These are phyloP conservation scores for Amorphotheca resinae DNA, from an alignment of 495 filamentous ascomycete genomes.

Conservation along the genomic window DNA sequence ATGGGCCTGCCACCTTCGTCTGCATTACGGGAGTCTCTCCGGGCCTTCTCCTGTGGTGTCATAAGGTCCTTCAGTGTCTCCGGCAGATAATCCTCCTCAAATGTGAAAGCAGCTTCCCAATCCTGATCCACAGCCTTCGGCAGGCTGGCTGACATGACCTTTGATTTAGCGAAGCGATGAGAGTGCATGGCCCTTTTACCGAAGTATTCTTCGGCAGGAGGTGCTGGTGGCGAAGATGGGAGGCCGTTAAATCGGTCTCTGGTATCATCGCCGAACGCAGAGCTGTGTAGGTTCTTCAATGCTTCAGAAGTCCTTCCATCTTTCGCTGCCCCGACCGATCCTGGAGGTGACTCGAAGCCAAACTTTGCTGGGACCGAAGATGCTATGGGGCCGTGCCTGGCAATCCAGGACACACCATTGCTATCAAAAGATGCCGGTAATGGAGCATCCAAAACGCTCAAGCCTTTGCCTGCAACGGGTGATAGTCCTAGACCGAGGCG, in stretches of 20 bases:
- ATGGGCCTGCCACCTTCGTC: slow-evolving; percentile 44
- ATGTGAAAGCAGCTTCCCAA: slow-evolving; percentile 76
- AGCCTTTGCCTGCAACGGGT: slow-evolving; percentile 50
- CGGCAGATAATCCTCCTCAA: slow-evolving; percentile 89
- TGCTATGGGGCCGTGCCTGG: slow-evolving; percentile 80
- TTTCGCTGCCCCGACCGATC: slow-evolving; percentile 46
- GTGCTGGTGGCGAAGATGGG: slow-evolving; percentile 53
- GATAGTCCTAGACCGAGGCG: slow-evolving; percentile 57
- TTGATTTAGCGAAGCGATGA: slow-evolving; percentile 60
- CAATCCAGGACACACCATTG: slow-evolving; percentile 84
- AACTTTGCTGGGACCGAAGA: slow-evolving; percentile 90
- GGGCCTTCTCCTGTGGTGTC: slow-evolving; percentile 78
- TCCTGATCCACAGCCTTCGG: slow-evolving; percentile 54
- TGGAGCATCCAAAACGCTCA: slow-evolving; percentile 85
- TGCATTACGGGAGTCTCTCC: slow-evolving; percentile 64
- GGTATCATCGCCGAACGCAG: slow-evolving; percentile 65
- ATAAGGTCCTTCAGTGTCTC: slow-evolving; percentile 79
- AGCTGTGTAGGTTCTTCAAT: slow-evolving; percentile 68
- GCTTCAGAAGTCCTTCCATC: slow-evolving; percentile 56
- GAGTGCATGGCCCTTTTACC: slow-evolving; percentile 74
- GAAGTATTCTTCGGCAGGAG: slow-evolving; percentile 45
- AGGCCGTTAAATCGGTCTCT: slow-evolving; percentile 34
- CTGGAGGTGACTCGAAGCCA: slow-evolving; percentile 77
- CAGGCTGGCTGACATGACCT: slow-evolving; percentile 71
- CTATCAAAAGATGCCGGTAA: slow-evolving; percentile 94